Percentiles rank a stretch among this genome's conserved stretches.
Evolutionary conservation across 1,139 yeast genomes (phyloP).

Genomic region (Pichia sp.): DNA sequence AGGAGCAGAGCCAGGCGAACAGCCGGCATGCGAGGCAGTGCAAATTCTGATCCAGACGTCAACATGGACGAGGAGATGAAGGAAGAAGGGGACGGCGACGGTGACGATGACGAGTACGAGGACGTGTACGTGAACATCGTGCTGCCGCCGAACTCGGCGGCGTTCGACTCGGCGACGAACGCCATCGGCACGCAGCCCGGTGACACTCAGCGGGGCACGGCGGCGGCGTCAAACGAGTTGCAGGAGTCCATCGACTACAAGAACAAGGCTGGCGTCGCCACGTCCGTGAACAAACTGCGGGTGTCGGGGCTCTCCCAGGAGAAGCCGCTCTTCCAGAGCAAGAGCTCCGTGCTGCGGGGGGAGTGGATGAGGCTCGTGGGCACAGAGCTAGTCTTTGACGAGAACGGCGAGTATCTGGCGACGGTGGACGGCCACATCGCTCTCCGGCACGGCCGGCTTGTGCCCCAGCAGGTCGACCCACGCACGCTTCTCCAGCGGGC

Average conservation of each 20-base stretch:
- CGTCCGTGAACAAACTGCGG: slow-evolving; percentile 40
- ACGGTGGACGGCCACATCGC: slow-evolving; percentile 30
- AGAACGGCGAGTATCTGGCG: slow-evolving; percentile 47
- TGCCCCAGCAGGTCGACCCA: slow-evolving; percentile 19
- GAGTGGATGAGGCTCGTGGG: slow-evolving; percentile 79
- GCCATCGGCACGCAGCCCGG: slow-evolving; percentile 10
- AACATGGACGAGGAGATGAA: neutral
- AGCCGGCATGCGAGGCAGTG: slow-evolving; percentile 19
- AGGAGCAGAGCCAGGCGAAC: slow-evolving; percentile 16
- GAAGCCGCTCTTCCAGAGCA: slow-evolving; percentile 50
- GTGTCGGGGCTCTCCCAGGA: slow-evolving; percentile 49
- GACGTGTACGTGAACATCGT: slow-evolving; percentile 43
- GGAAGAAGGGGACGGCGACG: slow-evolving; percentile 12
- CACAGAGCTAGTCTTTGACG: slow-evolving; percentile 66
- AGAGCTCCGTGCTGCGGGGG: slow-evolving; percentile 61
- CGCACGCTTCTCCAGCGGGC: slow-evolving; percentile 24
- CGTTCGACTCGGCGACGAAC: slow-evolving; percentile 12
- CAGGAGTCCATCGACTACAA: slow-evolving; percentile 21
- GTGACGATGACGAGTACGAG: slow-evolving; percentile 28
- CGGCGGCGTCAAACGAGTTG: slow-evolving; percentile 12
- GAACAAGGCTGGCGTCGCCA: slow-evolving; percentile 13
- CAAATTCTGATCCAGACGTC: slow-evolving; percentile 18
- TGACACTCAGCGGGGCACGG: neutral
- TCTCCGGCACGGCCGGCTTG: slow-evolving; percentile 29
- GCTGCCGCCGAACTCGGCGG: slow-evolving; percentile 32